Conservation (phyloP, 176 grass and related monocot genomes). For the Oryza coarctata region DNA sequence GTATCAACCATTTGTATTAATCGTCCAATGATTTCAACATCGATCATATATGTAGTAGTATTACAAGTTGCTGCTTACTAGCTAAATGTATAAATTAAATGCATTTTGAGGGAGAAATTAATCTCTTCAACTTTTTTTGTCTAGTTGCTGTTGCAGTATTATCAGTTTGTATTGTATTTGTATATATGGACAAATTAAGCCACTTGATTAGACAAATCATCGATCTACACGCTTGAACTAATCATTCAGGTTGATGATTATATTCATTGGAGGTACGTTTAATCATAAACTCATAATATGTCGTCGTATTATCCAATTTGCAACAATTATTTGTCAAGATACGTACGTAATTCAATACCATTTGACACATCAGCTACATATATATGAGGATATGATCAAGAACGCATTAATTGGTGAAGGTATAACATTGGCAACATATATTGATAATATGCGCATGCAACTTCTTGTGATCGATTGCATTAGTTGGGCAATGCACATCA, state of each 20-base stretch:
- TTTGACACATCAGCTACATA: neutral
- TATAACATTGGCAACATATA: neutral
- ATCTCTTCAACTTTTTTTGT: neutral
- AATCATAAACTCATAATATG: neutral
- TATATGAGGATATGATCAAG: neutral
- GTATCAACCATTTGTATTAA: neutral
- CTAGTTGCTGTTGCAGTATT: too few species aligned
- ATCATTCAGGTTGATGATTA: neutral
- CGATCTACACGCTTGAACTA: neutral
- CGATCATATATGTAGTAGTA: neutral
- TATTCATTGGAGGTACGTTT: neutral
- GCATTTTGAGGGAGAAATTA: neutral
- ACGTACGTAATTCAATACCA: neutral
- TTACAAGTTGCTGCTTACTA: neutral
- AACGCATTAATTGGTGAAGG: neutral
- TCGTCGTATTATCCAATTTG: neutral
- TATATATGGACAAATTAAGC: neutral
- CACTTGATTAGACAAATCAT: neutral
- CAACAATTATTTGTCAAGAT: neutral
- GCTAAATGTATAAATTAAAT: neutral
- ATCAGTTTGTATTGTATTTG: neutral
- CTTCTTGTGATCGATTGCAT: neutral
- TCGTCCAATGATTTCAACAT: neutral
- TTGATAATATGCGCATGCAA: neutral
- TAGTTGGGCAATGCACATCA: neutral